These are phyloP conservation scores for Marchantia polymorpha DNA, from an alignment of 225 moss, liverwort and hornwort genomes.

Conservation along the genomic window DNA sequence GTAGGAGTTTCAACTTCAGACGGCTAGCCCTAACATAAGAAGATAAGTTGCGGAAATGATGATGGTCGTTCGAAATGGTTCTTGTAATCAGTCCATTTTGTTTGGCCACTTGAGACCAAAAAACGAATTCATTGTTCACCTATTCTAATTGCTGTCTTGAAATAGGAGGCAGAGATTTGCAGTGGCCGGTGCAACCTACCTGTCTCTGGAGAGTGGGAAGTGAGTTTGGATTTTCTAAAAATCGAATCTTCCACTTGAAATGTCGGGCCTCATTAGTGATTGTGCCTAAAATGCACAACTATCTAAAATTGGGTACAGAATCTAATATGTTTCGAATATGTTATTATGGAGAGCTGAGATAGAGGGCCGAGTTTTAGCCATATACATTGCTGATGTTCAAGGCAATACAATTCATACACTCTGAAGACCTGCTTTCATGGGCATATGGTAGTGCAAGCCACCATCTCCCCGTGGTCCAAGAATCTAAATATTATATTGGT, in stretches of 20 bases:
- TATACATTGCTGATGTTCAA: background rate
- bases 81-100: background rate
- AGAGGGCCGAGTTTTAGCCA: background rate
- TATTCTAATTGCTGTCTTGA: slow-evolving; percentile 25
- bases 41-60: background rate
- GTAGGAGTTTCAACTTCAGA: background rate
- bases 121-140: slow-evolving; percentile 16
- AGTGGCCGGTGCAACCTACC: slow-evolving; percentile 29
- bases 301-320: slow-evolving; percentile 1
- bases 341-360: background rate
- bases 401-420: background rate
- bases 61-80: slow-evolving; percentile 1
- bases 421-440: background rate
- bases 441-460: background rate
- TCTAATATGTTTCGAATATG: background rate
- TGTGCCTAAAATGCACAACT: background rate
- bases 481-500: background rate
- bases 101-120: background rate
- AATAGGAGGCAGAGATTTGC: slow-evolving; percentile 29
- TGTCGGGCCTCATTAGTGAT: slow-evolving; percentile 3
- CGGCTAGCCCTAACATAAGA: background rate
- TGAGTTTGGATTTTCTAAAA: slow-evolving; percentile 23
- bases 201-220: slow-evolving; percentile 30
- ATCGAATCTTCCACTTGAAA: slow-evolving; percentile 4
- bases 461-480: background rate